Evolutionary conservation across 2,329 filamentous ascomycete genomes (phyloP), one percentile per base, ranked within the genome.

Genomic region (Periconia sp.): DNA sequence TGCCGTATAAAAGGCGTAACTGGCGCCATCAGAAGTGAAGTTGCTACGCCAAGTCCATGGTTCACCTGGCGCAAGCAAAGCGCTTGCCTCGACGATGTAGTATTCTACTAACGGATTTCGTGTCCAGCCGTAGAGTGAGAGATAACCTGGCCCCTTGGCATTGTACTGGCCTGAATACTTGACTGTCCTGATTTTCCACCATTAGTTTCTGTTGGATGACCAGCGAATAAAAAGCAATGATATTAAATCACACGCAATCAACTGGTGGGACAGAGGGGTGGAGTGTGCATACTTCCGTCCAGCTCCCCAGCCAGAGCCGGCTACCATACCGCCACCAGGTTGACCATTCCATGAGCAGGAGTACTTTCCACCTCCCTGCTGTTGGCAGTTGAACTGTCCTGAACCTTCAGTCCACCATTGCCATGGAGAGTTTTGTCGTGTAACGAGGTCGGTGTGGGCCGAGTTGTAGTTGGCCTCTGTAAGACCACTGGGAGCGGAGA

Each of bases 91-190:
- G 80, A 68, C 55, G 50, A 68, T 62, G 58, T 68, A 76, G 73
- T 82, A 84, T 61, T 84, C 82, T 62, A 83, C 73, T 20, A 82
- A 70, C 0, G 80, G 79, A 62, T 74, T 76, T 8, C 64, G 71
- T 3, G 78, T 81, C 81, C 82, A 85, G 33, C 82, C 82, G 60
- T 85, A 85, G 23, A 84, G 64, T 14, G 81, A 63, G 17, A 85
- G 77, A 60, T 83, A 83, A 14, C 60, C 56, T 3, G 58, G 58
- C 18, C 63, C 64, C n/a, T 48, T 61, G 50, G 69, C 60, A 10
- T 49, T 53, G 61, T 71, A 71, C 2, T 40, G 47, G 13, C 63
- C 67, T 14, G 41, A 51, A 58, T 70, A 72, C 23, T 54, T 60
- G 1, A 66, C 58, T 2, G 59, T 56, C 45, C 63, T 65, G 42